These are phyloP conservation scores for Lactarius hatsudake DNA, from an alignment of 768 basidiomycete genomes.

Conservation along the genomic window DNA sequence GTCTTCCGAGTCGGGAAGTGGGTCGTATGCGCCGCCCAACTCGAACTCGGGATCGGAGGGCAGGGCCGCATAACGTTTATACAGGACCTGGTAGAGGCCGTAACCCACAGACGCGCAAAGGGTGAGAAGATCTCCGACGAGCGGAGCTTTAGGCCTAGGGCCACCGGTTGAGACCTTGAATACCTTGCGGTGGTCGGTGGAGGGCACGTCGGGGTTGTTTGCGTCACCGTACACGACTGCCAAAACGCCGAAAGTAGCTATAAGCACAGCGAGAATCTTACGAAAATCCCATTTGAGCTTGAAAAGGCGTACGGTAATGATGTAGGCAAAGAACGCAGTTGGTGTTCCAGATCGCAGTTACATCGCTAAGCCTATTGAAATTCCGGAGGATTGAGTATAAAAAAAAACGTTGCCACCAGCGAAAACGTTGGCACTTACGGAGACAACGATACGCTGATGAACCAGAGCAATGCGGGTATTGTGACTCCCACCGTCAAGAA, in stretches of 20 bases:
- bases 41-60: slow-evolving; percentile 58
- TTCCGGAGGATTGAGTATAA: background rate
- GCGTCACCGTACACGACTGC: slow-evolving; percentile 76
- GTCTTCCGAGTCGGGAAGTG: slow-evolving; percentile 42
- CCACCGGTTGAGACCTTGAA: slow-evolving; percentile 7
- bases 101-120: slow-evolving; percentile 69
- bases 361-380: slow-evolving; percentile 64
- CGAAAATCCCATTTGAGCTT: slow-evolving; percentile 59
- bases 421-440: slow-evolving; percentile 50
- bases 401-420: background rate
- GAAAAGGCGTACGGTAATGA: slow-evolving; percentile 75
- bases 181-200: slow-evolving; percentile 13
- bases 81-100: slow-evolving; percentile 79
- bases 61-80: slow-evolving; percentile 75
- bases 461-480: slow-evolving; percentile 71
- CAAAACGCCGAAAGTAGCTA: slow-evolving; percentile 80
- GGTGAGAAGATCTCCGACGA: slow-evolving; percentile 72
- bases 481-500: slow-evolving; percentile 57
- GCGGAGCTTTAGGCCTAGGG: slow-evolving; percentile 45
- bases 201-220: slow-evolving; percentile 33
- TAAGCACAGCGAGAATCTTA: slow-evolving; percentile 64
- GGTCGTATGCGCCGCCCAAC: slow-evolving; percentile 44
- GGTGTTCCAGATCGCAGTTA: slow-evolving; percentile 81
- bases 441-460: slow-evolving; percentile 61
- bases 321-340: slow-evolving; percentile 90